These are phyloP conservation scores for Camillea tinctor DNA, from an alignment of 2,329 filamentous ascomycete genomes.

Conservation along the genomic window DNA sequence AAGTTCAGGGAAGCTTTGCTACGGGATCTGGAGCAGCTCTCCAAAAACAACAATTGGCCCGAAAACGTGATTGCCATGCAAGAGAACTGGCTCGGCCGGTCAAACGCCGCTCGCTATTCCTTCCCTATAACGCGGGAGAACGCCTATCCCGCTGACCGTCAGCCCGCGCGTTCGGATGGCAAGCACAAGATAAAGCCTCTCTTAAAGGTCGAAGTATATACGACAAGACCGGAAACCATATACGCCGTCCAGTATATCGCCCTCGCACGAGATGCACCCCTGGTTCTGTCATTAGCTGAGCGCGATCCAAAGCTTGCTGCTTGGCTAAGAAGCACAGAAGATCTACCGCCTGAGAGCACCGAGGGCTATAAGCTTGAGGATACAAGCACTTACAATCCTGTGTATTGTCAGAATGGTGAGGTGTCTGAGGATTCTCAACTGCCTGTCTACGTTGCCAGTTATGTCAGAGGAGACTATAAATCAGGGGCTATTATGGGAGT, in stretches of 20 bases:
- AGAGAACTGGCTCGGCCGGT: conserved; percentile 84
- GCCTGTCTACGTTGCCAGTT: conserved; percentile 79
- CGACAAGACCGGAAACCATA: conserved; percentile 82
- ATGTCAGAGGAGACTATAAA: conserved; percentile 82
- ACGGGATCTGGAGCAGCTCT: conserved; percentile 66
- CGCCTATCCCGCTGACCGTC: conserved; percentile 33
- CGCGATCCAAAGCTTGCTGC: conserved; percentile 60
- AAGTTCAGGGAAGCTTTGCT: conserved; percentile 72
- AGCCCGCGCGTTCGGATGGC: too few relatives aligned
- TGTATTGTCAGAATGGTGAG: conserved; percentile 54
- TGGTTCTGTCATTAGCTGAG: conserved; percentile 62
- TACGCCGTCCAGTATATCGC: conserved; percentile 84
- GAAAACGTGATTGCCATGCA: conserved; percentile 82
- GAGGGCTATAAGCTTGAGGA: conserved; percentile 66
- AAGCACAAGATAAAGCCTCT: too few relatives aligned
- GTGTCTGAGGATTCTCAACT: conserved; percentile 56
- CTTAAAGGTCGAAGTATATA: conserved; percentile 66
- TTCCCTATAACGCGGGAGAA: conserved; percentile 55
- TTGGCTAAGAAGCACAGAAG: conserved; percentile 65
- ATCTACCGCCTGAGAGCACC: conserved; percentile 55
- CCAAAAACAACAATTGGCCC: conserved; percentile 69
- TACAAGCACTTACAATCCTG: conserved; percentile 63
- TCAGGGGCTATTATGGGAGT: conserved; percentile 92
- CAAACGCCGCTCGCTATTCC: conserved; percentile 67
- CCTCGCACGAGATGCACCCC: conserved; percentile 69